These are phyloP conservation scores for Leptographium wingfieldii DNA, from an alignment of 2,329 filamentous ascomycete species.

Conservation along the genomic window DNA sequence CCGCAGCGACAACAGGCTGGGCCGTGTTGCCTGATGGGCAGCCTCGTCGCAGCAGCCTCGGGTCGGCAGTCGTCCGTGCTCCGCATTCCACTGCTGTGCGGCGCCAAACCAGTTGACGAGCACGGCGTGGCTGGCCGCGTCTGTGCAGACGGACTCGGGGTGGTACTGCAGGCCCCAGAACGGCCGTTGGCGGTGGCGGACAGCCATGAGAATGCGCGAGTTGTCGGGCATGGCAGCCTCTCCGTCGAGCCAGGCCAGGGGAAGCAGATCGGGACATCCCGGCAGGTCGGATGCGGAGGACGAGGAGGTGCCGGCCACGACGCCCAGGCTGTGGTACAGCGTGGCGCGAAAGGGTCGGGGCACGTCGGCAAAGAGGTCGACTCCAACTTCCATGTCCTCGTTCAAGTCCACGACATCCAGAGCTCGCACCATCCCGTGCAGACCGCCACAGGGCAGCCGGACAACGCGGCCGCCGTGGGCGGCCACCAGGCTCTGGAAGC, in stretches of 20 bases:
- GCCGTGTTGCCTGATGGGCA: conserved; percentile 21
- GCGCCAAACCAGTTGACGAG: conserved; percentile 65
- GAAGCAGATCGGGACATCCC: conserved; percentile 30
- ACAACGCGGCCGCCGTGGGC: conserved; percentile 52
- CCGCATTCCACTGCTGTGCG: conserved; percentile 47
- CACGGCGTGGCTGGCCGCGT: conserved; percentile 48
- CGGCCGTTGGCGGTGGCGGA: conserved; percentile 53
- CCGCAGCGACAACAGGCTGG: conserved; percentile 20
- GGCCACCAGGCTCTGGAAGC: conserved; percentile 68
- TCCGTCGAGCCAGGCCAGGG: conserved; percentile 50
- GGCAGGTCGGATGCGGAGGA: conserved; percentile 5
- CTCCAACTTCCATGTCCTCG: not conserved
- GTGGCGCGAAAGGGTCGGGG: conserved; percentile 50
- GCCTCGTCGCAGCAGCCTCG: not conserved
- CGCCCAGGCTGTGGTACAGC: conserved; percentile 59
- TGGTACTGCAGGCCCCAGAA: conserved; percentile 88
- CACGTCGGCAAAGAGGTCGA: conserved; percentile 54
- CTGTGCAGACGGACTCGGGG: conserved; percentile 79
- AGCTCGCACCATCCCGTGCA: conserved; percentile 69
- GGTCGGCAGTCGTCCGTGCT: conserved; percentile 11
- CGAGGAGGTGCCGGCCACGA: conserved; percentile 14
- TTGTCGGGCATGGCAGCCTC: conserved; percentile 21
- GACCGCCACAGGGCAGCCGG: conserved; percentile 49
- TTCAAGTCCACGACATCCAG: conserved; percentile 13
- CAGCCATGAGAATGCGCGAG: conserved; percentile 58